Base-by-base conservation (phyloP, 176 grass and related monocot genomes). In the Cenchrus purpureus region DNA sequence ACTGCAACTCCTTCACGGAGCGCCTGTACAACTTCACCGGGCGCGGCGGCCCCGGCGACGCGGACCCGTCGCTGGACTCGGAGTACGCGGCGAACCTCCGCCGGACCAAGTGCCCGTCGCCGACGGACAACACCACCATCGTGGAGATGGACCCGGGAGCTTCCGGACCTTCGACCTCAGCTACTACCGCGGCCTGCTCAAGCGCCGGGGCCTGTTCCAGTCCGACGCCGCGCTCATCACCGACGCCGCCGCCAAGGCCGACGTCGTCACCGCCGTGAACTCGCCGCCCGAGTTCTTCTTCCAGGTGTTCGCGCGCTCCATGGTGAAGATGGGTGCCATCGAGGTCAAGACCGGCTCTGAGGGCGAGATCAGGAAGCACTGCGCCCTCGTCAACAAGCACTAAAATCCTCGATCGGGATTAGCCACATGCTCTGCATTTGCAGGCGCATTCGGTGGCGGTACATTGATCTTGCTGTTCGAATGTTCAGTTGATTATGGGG, bases 21-120 rank as follows among this genome's bases (percentile, higher is more conserved):
- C 87, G 91, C 0, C 86, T 96, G 2, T 99, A 96, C 82, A 96
- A 99, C 86, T 99, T 99, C 84, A 94, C 97, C 11, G 97, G 93
- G 0, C 83, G 80, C 28, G 88, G 90, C 7, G 91, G 82, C 0
- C 65, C 76, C 4, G 40, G 9, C 0, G 90, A 88, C 51, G 81
- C 88, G 6, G 97, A 99, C 49, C 97, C 91, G 48, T 86, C 91
- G 8, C 76, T 99, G 46, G 91, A 99, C 61, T 4, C 42, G 19
- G 13, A 8, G 31, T 96, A 99, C 54, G 97, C 97, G 2, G 76
- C 44, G 19, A 94, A 92, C 86, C 77, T 98, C 0, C 89, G 91
- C 20, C 83, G 83, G 79, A 81, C 68, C 79, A 95, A 88, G 74
- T 94, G 97, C 88, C 63, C 15, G 65, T 69, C 55, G 3, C 31